Evolutionary conservation across 345 rosid species (phyloP).

Genomic region (Capsella bursapastoris): DNA sequence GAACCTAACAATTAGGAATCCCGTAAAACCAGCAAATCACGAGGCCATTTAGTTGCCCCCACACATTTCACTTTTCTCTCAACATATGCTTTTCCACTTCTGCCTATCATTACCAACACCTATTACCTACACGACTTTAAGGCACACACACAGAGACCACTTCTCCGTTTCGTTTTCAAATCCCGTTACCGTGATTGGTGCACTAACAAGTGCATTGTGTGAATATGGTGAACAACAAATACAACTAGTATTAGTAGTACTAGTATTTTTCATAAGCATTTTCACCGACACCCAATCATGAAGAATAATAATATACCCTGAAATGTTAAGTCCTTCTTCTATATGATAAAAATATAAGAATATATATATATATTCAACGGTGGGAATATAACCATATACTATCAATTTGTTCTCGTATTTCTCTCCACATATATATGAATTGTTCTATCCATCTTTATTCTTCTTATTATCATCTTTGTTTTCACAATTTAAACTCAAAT

Average conservation of each 20-base stretch:
- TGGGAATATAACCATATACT: too few species aligned
- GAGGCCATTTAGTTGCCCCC: constrained; percentile 29
- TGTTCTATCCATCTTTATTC: background rate
- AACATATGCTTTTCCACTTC: constrained; percentile 33
- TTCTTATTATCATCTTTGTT: background rate
- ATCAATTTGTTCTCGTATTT: background rate
- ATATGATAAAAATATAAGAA: too few species aligned
- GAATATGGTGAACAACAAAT: background rate
- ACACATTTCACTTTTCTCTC: constrained; percentile 16
- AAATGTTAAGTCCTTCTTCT: too few species aligned
- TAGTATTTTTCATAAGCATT: constrained; percentile 3
- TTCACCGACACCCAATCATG: constrained; percentile 26
- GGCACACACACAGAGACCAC: background rate
- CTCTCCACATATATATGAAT: background rate
- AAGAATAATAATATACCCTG: background rate
- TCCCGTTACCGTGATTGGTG: constrained; percentile 41
- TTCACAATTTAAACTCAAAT: background rate
- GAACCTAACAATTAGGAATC: constrained; percentile 31
- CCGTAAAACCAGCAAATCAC: constrained; percentile 42
- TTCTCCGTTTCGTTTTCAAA: background rate
- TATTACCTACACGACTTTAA: constrained; percentile 35
- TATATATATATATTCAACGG: too few species aligned
- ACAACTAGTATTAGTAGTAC: background rate
- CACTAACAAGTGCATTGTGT: constrained; percentile 16
- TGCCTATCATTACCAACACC: constrained; percentile 39